Evolutionary conservation across 2,329 filamentous ascomycete species (phyloP).

Genomic region (Cephalotrichum gorgonifer): DNA sequence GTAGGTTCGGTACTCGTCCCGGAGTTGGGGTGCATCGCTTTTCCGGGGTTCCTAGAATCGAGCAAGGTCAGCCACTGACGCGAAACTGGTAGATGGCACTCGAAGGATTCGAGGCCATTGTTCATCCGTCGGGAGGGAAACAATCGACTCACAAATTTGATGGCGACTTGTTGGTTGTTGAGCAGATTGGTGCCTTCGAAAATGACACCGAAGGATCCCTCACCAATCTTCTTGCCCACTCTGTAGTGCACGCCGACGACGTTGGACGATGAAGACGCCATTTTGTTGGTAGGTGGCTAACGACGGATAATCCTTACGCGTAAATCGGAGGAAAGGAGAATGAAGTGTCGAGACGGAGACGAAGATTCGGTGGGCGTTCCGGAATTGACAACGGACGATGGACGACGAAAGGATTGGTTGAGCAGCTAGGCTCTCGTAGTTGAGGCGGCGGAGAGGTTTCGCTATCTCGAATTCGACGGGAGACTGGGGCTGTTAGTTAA

Average conservation of each 20-base stretch:
- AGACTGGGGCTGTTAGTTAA: neutral
- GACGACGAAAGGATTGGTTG: neutral
- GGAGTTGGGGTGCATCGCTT: conserved; percentile 93
- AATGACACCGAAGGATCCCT: conserved; percentile 97
- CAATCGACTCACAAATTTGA: conserved; percentile 87
- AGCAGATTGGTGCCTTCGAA: conserved; percentile 97
- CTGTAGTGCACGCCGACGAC: conserved; percentile 98
- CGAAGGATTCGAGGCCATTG: neutral
- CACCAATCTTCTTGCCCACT: conserved; percentile 98
- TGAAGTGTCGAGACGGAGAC: neutral
- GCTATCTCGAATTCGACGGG: neutral
- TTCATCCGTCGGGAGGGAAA: neutral
- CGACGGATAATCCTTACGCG: neutral
- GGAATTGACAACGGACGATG: neutral
- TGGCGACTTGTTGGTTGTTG: conserved; percentile 98
- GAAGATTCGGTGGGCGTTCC: neutral
- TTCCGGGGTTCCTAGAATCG: conserved; percentile 91
- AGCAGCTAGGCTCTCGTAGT: neutral
- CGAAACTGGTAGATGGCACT: neutral
- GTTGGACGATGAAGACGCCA: conserved; percentile 87
- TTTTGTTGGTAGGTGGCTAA: conserved; percentile 24
- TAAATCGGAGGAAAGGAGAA: neutral
- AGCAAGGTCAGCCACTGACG: neutral
- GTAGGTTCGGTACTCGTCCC: conserved; percentile 98
- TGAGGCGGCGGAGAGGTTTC: neutral